Conservation (phyloP, 1,139 yeast species). For the Blastobotrys indianensis region DNA sequence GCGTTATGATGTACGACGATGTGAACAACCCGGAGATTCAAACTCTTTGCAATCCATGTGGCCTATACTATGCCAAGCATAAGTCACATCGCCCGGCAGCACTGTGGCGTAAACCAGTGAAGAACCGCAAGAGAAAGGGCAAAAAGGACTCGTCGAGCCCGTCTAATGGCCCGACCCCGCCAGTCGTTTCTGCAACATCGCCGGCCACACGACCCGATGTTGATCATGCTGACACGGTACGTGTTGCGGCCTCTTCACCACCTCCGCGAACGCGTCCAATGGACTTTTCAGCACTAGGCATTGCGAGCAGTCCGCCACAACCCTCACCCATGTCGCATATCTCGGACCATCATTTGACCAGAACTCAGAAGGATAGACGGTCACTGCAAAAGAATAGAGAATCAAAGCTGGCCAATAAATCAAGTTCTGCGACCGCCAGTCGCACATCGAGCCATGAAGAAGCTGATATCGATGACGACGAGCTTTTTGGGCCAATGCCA, state of each 20-base stretch:
- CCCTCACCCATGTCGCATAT: too few relatives aligned
- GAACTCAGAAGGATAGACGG: too few relatives aligned
- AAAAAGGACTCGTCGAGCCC: neutral
- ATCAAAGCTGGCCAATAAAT: neutral
- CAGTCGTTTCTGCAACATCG: neutral
- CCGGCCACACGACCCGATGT: neutral
- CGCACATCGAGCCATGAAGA: neutral
- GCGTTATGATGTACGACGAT: conserved; percentile 13
- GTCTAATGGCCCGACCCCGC: neutral
- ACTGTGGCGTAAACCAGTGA: conserved; percentile 24
- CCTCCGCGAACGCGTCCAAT: neutral
- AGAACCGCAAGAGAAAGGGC: neutral
- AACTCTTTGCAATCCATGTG: conserved; percentile 36
- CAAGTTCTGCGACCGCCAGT: neutral
- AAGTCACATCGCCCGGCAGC: conserved; percentile 32
- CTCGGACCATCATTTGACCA: too few relatives aligned
- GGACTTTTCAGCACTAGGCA: too few relatives aligned
- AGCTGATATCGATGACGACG: neutral
- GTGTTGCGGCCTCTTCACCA: conserved; percentile 2
- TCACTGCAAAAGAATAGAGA: neutral
- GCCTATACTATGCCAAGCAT: conserved; percentile 31
- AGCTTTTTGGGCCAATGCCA: too few relatives aligned
- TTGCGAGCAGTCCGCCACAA: too few relatives aligned
- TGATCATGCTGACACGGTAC: neutral
- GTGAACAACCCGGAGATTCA: conserved; percentile 18